Evolutionary conservation across 495 filamentous ascomycete genomes (phyloP).

Genomic region (Penicillium mononematosum): DNA sequence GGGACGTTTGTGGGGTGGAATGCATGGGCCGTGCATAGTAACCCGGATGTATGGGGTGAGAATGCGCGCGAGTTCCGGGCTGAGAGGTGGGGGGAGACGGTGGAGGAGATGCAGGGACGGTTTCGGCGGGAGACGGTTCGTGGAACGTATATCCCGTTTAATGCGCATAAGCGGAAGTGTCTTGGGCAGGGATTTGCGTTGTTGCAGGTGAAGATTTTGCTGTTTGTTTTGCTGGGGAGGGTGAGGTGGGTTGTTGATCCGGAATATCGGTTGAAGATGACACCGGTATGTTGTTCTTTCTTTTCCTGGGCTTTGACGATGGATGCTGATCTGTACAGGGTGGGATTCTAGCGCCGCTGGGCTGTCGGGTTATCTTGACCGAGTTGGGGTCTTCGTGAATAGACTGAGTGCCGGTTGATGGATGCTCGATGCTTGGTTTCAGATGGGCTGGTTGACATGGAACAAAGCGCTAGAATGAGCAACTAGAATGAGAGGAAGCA

Average conservation of each 20-base stretch:
- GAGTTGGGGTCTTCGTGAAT: slow-evolving; percentile 3
- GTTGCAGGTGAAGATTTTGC: slow-evolving; percentile 32
- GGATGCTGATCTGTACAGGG: slow-evolving; percentile 5
- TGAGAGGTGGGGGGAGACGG: slow-evolving; percentile 36
- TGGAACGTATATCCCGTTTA: slow-evolving; percentile 40
- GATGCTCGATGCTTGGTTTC: not conserved
- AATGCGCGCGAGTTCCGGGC: slow-evolving; percentile 33
- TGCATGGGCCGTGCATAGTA: slow-evolving; percentile 34
- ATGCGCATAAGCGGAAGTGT: slow-evolving; percentile 36
- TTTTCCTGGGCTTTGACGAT: not conserved
- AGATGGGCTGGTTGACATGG: not conserved
- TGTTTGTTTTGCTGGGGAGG: slow-evolving; percentile 33
- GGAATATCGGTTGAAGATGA: slow-evolving; percentile 33
- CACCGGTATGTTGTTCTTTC: slow-evolving; percentile 26
- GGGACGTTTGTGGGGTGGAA: slow-evolving; percentile 41
- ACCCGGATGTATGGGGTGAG: slow-evolving; percentile 30
- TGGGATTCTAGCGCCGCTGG: slow-evolving; percentile 9
- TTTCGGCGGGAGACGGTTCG: slow-evolving; percentile 30
- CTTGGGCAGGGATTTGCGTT: slow-evolving; percentile 39
- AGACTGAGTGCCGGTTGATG: not conserved
- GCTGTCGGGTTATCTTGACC: slow-evolving; percentile 10
- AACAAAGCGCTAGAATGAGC: not conserved
- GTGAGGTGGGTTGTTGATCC: slow-evolving; percentile 33
- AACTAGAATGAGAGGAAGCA: not conserved
- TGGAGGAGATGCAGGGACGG: slow-evolving; percentile 30